Base-by-base conservation (phyloP, 352 stramenopile genomes). In the Pythium rishiriense region DNA sequence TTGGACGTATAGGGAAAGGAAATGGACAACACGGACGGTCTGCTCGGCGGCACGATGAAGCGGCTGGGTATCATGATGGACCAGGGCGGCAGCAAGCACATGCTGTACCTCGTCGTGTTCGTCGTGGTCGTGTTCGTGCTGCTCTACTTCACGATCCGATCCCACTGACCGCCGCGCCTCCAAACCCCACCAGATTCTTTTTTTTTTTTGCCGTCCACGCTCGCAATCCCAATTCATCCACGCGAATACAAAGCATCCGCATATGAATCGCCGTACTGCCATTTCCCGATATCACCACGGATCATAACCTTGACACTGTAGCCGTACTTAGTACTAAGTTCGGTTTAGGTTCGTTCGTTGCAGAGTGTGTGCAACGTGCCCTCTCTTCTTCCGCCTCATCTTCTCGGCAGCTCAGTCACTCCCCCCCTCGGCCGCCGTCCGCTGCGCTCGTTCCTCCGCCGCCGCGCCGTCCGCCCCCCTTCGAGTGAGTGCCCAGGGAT, bases 41-140 rank as follows among this genome's bases (percentile, higher is more conserved):
- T 96, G 41, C 67, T 96, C 24, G 83, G 85, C 22, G 85, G 85
- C 25, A 96, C 85, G n/a, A 91, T 96, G 81, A 93, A 93, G 70
- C 82, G 83, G 0, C 72, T 96, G 29, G 81, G 82, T 25, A 73
- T 79, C 64, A 96, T 96, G 87, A 93, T 96, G 83, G 83, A 93
- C 35, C 84, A 93, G 31, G 87, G 87, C 47, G 84, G 87, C 41
- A 91, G 84, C 75, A 94, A 90, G 70, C 87, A 96, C 75, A 96
- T 96, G 87, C 81, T 92, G 59, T 92, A 94, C 58, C 74, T 95
- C 64, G 80, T 94, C 45, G 75, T 62, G 58, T 95, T 95, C 54
- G 87, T 95, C 28, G 81, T 95, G 17, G 62, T 95, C 50, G 85
- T 95, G 45, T 94, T 95, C 53, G 74, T 94, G 57, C 75, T 95